Base-by-base conservation (phyloP, 2,329 filamentous ascomycete genomes). In the Microdochium bolleyi region DNA sequence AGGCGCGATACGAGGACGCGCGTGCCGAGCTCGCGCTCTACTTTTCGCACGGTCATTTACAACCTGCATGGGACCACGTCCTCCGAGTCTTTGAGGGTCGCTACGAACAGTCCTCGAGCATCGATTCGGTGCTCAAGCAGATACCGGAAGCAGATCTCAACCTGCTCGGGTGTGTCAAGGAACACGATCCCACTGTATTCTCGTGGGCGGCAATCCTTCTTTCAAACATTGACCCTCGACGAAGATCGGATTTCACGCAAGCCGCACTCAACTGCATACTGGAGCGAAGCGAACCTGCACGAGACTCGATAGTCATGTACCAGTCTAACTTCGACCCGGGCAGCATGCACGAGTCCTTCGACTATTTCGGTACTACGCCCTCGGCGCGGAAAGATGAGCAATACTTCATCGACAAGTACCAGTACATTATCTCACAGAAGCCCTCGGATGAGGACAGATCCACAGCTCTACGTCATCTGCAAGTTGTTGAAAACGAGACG, bases 121-220 rank as follows among this genome's bases (percentile, higher is more conserved):
- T 54, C 19, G 34, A 48, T 11, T 25, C 41, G 19, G 24, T 48
- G 22, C 30, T 30, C 2, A 32, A 25, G 1, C 10, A 38, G 4
- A 53, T 60, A 22, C 50, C 52, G 2, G 58, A 60, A 50, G 30
- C 52, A 3, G 62, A 65, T 49, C 24, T 61, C 24, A 51, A 51
- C 19, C 27, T 62, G 10, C 54, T 67, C 16, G 65, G 64, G 4
- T 67, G 64, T 52, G 46, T 64, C 22, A 44, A 22, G 21, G 56
- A 61, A 48, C 66, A 58, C 46, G 54, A 57, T 14, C 62, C 65
- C 13, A 24, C 24, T 1, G 55, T 52, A 46, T 63, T 64, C 37
- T 60, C 59, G 24, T 65, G 64, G 62, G 63, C 62, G 8, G 64
- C 63, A 30, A 58, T 59, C 24, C 54, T 61, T 24, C 51, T 67